Conservation (phyloP, 441 rosid species). For the Populus hybrid region DNA sequence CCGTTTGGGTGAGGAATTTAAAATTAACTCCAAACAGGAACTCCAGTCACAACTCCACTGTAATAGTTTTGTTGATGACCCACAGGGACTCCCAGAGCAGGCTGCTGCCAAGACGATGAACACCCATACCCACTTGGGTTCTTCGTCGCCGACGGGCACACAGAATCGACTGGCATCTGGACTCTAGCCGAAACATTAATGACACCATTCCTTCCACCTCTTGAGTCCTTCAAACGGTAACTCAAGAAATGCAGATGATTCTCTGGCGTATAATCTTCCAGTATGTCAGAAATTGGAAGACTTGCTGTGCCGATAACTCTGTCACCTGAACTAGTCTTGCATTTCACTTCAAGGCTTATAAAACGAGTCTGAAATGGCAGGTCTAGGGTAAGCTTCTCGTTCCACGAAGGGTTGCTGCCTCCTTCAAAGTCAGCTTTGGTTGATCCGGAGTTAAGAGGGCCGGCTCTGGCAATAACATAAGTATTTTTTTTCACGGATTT, state of each 20-base stretch:
- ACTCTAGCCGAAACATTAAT: conserved; percentile 56
- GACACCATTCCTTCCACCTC: conserved; percentile 53
- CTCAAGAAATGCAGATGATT: conserved; percentile 58
- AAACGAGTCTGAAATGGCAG: conserved; percentile 29
- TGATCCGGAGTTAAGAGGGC: background rate
- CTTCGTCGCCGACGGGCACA: background rate
- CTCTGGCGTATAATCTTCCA: conserved; percentile 42
- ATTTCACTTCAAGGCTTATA: conserved; percentile 40
- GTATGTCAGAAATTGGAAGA: conserved; percentile 51
- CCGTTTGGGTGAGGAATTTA: background rate
- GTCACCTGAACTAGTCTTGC: conserved; percentile 33
- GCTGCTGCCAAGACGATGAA: conserved; percentile 1
- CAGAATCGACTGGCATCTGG: conserved; percentile 13
- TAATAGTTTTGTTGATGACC: too few species aligned
- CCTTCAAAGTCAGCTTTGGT: conserved; percentile 32
- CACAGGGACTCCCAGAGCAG: conserved; percentile 6
- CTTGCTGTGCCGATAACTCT: conserved; percentile 39
- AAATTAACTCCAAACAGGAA: background rate
- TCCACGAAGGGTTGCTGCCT: conserved; percentile 57
- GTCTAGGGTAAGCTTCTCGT: conserved; percentile 37
- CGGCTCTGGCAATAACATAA: conserved; percentile 30
- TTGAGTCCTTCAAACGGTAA: conserved; percentile 53
- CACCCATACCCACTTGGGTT: conserved; percentile 9
- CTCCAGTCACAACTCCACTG: conserved; percentile 3
- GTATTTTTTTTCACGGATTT: conserved; percentile 42